Base-by-base conservation (phyloP, 208 protist genomes). In the Leishmania tarentolae region DNA sequence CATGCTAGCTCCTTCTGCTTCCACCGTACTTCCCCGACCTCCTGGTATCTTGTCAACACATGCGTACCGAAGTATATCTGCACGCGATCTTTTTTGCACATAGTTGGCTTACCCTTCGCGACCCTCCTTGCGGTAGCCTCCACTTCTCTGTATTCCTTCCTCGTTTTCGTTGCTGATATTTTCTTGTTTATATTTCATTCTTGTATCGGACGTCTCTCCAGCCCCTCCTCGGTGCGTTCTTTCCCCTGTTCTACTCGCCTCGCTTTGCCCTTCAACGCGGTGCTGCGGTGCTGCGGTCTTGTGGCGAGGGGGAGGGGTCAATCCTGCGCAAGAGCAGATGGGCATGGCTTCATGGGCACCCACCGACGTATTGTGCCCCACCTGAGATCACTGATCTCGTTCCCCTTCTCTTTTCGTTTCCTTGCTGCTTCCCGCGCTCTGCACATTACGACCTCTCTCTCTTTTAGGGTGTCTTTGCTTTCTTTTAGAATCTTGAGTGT, bases 301-400 rank as follows among this genome's bases (percentile, higher is more conserved):
- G 11, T 15, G n/a, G 59, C 59, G 59, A 40, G n/a, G 19, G 59
- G 3, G n/a, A 37, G 59, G 3, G n/a, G 59, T 31, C 70, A 46
- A 74, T 76, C 37, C 46, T 59, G 59, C 66, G 24, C 15, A 56
- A 44, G 46, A 56, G 21, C 31, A 24, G 21, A 69, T 11, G 0
- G 11, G 4, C 74, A 46, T 44, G 35, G 11, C 19, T 53, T 31
- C 19, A 21, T 31, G 53, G 17, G 24, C 46, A 40, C 56, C 76
- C n/a, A 59, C n/a, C 56, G 11, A 17, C 77, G 47, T 66, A 63
- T 52, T 8, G 75, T 11, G 21, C 28, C 28, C 21, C 31, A 46
- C 13, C 81, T 76, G 24, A 81, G 72, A 75, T 72, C 80, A 52
- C 70, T 75, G 47, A 19, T 82, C 21, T 59, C 47, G 37, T 50